Base-by-base conservation (phyloP, 2,329 filamentous ascomycete genomes). In the Aspergillus hortae region DNA sequence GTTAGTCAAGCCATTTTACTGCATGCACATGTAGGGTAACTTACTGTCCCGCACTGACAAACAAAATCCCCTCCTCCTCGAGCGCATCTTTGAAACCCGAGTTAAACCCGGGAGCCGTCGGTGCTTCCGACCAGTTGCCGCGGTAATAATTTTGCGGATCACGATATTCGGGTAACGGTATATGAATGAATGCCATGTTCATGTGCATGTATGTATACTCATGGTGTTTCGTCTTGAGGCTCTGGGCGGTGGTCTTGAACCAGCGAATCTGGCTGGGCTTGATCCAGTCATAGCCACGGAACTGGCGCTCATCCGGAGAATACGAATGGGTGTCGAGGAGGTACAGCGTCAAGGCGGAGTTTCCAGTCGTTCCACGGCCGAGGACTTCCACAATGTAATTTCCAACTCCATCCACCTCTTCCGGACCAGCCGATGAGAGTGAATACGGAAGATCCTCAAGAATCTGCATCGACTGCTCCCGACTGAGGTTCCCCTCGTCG, bases 121-220 rank as follows among this genome's bases (percentile, higher is more conserved):
- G 88, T 15, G 84, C 80, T 69, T 99, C 94, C 49, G 82, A 84
- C 84, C 86, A 94, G 23, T 84, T 77, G 9, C 94, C 94, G 15
- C 87, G 81, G 44, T 77, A 75, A 2, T 75, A 76, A 32, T 87
- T 82, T 2, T 81, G 77, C 1, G 74, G 67, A 46, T 86, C 80
- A 36, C 81, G 79, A 65, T 96, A 96, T 69, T 99, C 94, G 0
- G 94, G 92, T 3, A 99, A 77, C 0, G 94, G 94, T 51, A 99
- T 99, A 68, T 99, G 94, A 56, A 99, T 95, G 67, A 99, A 99
- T 0, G 94, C 90, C 70, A 97, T 83, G 67, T 99, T 89, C 82
- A 99, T 89, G 68, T 97, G 94, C 47, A 91, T 88, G 65, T 94
- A 89, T 0, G 88, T 90, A 71, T 96, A 99, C 62, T 90, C 85